A percentile compares a stretch with the other conserved stretches of the same genome.
phyloP scores from a whole-genome alignment of 2,329 filamentous ascomycete species.

The Gaeumannomyces tritici region DNA sequence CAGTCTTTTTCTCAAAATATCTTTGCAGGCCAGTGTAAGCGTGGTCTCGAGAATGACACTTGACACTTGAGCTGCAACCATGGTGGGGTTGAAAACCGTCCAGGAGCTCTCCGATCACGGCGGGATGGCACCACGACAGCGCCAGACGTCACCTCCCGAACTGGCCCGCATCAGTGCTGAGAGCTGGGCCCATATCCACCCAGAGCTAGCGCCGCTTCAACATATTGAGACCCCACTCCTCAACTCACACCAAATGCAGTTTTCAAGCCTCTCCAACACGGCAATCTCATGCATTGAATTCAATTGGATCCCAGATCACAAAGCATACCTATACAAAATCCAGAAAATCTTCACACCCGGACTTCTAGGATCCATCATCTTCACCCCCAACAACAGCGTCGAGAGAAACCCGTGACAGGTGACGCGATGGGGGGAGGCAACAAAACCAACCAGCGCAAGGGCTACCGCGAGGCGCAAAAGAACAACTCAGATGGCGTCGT shows the following conservation, averaged over 20 bases:
- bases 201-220: not conserved
- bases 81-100: slow-evolving; percentile 1
- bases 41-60: not conserved
- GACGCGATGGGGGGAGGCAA: slow-evolving; percentile 32
- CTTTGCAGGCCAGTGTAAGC: not conserved
- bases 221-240: slow-evolving; percentile 1
- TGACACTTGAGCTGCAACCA: not conserved
- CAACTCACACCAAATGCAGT: not conserved
- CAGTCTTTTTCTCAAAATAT: not conserved
- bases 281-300: not conserved
- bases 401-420: no score
- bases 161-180: no score
- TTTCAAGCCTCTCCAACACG: not conserved
- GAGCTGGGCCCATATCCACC: no score
- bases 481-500: slow-evolving; percentile 35
- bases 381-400: not conserved
- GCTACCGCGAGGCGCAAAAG: slow-evolving; percentile 48
- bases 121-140: not conserved
- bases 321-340: not conserved
- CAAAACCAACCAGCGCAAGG: slow-evolving; percentile 57
- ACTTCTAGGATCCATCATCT: not conserved
- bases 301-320: not conserved
- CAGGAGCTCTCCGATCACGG: not conserved
- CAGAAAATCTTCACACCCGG: not conserved
- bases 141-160: not conserved